Evolutionary conservation across 768 basidiomycete species (phyloP), one percentile per base, ranked within the genome.

Genomic region (Chalciporus piperatus): DNA sequence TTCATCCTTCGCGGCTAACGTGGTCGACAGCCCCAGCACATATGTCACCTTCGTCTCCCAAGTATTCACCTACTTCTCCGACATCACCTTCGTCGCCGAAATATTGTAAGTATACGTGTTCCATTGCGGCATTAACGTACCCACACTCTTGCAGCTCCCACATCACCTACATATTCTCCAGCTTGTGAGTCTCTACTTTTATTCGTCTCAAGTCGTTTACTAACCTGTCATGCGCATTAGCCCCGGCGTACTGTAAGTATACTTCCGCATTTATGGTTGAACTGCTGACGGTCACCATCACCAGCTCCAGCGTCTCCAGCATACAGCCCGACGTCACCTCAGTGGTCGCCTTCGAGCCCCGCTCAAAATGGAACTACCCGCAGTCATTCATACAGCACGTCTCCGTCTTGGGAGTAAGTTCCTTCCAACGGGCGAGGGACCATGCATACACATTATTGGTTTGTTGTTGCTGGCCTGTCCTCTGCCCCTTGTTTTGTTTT

Each of bases 31-130:
- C 89, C 6, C 89, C 90, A 30, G 80, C 83, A 20, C 85, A 89
- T 49, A 80, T 88, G 75, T 94, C 93, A 8, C 93, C 92, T 0
- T 84, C 93, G 4, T 94, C 92, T 27, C 93, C 93, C 7, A 90
- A 87, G 62, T 97, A 94, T 70, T 94, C 92, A 11, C 95, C 95
- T 3, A 92, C 95, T 0, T 95, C 92, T 4, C 95, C 95, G 68
- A 82, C 86, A 8, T 93, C 91, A 3, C 94, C 94, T 0, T 81
- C 94, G 3, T 95, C 92, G 32, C 95, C 95, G 49, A 90, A 88
- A 80, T 92, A 92, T 68, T 92, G 91, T 92, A 71, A 57, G 89
- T 76, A n/a, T n/a, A 5, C 11, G 6, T 20, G 0, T 20, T 45
- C 19, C 20, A 12, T 35, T 10, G 1, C 3, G 20, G 3, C 22